Evolutionary conservation across 441 rosid genomes (phyloP), one percentile per base, ranked within the genome.

Genomic region (Adansonia gregorii): DNA sequence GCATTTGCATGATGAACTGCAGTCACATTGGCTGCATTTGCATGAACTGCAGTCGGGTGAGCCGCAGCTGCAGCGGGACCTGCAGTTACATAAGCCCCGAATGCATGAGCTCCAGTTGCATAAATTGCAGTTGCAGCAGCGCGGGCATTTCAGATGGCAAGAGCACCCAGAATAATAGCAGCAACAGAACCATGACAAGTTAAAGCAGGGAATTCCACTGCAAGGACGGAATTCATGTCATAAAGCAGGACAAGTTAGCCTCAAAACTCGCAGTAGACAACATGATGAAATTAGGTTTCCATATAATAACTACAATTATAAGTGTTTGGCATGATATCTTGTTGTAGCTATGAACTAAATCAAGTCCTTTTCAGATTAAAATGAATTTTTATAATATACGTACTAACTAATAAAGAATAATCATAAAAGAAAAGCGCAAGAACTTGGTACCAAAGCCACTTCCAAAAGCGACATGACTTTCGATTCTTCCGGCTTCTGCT

Each of bases 401-500:
- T 8, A 45, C 27, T 24, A 24, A 24, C 27, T 24, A 24, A 11
- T 45, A 48, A 17, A 35, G 51, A 5, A 61, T 45, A 56, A 56
- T 48, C 15, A 78, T 2, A 52, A 68, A 39, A 71, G 11, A 46
- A 52, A 5, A 39, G 46, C 19, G 75, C 24, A 70, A 75, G 61
- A 67, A 56, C 61, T 75, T 20, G 35, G 77, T 89, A 94, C 98
- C 98, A 86, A 58, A 92, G 94, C 98, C 98, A 90, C 83, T 91
- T 89, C 98, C 97, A 92, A 75, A 93, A 88, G 20, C 88, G 84
- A 76, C 89, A 80, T 6, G 88, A 78, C 78, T 85, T 86, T 82
- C 89, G 82, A 27, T 83, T 89, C 83, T 86, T 92, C 46, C 66
- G 82, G 67, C 84, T 86, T 84, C 98, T 94, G 90, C 77, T 78